Base-by-base conservation (phyloP, 2,329 filamentous ascomycete genomes). In the Nothophoma quercina region DNA sequence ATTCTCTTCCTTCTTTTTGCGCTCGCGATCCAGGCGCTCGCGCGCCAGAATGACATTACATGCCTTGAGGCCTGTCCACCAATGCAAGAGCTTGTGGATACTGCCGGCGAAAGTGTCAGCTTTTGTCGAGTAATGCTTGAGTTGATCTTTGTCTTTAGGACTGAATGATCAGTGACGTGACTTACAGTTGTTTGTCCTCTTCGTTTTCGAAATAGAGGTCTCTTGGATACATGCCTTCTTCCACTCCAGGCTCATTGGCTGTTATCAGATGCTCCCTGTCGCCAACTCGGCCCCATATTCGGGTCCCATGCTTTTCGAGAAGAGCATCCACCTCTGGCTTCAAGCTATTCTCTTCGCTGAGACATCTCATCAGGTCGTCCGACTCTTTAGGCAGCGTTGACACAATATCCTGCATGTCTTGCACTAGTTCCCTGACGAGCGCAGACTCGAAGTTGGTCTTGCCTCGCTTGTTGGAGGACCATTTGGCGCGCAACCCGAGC, bases 381-480 rank as follows among this genome's bases (percentile, higher is more conserved):
- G 64, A 49, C 51, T 73, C 68, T 62, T 73, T 71, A 7, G 70
- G 69, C 10, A 73, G 47, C 9, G 58, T 68, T 9, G 66, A 60
- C 7, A 72, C 68, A 1, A 71, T 58, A 25, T 70, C 67, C 30
- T 62, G 59, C 69, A 73, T 73, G 28, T 72, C 68, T 13, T 63
- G 59, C n/a, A 73, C 69, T 48, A 73, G 45, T 18, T 70, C 68
- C 48, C 68, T 64, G 12, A 72, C 64, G n/a, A 70, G 47, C 16
- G 64, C 65, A 34, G 68, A 72, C 41, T 73, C 69, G 38, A 73
- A 73, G 28, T 72, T 71, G 13, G 70, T 72, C 48, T 73, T 73
- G 41, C 70, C 70, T 15, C 70, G 70, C 47, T 72, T 73, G 56
- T 72, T 72, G n/a, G 69, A 70, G 22, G 67, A 71, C 69, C 69